Evolutionary conservation across 1,284 basidiomycete genomes (phyloP).

Genomic region (Papiliotrema laurentii): DNA sequence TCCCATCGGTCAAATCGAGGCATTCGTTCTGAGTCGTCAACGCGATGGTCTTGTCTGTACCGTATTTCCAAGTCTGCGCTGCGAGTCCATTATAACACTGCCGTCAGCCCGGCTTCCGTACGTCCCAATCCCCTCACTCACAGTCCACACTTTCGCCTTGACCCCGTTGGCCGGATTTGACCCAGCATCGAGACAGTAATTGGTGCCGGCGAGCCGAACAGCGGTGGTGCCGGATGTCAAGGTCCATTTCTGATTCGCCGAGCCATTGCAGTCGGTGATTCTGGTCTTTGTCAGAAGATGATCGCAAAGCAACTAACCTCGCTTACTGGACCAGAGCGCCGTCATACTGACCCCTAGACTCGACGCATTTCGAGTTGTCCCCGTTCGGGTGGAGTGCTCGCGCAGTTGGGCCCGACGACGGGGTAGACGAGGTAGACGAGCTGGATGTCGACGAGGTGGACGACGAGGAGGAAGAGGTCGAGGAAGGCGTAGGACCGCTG

Average conservation of each 20-base stretch:
- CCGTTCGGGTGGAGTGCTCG: slow-evolving; percentile 29
- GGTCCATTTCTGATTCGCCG: slow-evolving; percentile 27
- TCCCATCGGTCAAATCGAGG: slow-evolving; percentile 25
- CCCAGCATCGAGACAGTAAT: slow-evolving; percentile 24
- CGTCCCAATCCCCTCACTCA: neutral
- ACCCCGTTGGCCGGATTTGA: slow-evolving; percentile 10
- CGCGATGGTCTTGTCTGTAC: slow-evolving; percentile 16
- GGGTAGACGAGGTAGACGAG: slow-evolving; percentile 8
- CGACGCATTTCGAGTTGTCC: slow-evolving; percentile 29
- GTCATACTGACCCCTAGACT: slow-evolving; percentile 10
- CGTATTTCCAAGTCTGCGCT: slow-evolving; percentile 26
- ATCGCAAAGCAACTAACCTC: neutral
- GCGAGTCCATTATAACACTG: slow-evolving; percentile 19
- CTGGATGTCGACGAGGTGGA: slow-evolving; percentile 8
- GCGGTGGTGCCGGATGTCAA: slow-evolving; percentile 10
- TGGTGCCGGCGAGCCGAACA: neutral
- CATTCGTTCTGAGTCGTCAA: slow-evolving; percentile 19
- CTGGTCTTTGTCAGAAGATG: neutral
- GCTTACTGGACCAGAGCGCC: slow-evolving; percentile 4
- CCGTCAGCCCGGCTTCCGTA: neutral
- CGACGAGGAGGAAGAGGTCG: slow-evolving; percentile 5
- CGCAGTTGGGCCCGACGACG: slow-evolving; percentile 12
- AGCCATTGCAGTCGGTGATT: slow-evolving; percentile 31
- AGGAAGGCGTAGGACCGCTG: neutral
- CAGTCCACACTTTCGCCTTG: slow-evolving; percentile 24